A percentile compares a stretch with the other conserved stretches of the same genome.
phyloP scores from a whole-genome alignment of 352 stramenopile species.

The Aphanomyces astaci region DNA sequence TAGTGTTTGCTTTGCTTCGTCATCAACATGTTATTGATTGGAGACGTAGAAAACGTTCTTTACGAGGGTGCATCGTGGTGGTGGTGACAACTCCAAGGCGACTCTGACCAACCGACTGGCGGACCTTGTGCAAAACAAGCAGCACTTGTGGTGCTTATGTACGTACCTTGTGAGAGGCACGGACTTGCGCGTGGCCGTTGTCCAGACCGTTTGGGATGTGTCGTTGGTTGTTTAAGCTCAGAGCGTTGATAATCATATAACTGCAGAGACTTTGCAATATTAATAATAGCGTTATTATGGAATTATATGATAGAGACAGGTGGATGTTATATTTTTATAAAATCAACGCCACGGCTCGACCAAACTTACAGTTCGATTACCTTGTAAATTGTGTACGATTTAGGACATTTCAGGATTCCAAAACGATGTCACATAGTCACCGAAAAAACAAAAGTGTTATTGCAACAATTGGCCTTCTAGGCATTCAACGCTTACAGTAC shows the following conservation, averaged over 20 bases:
- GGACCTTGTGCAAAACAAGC: background rate
- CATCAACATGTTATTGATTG: background rate
- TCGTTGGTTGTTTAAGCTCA: background rate
- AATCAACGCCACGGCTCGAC: no score
- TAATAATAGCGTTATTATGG: no score
- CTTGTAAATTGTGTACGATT: no score
- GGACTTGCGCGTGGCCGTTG: background rate
- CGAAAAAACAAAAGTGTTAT: no score
- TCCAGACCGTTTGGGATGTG: background rate
- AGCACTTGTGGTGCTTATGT: background rate
- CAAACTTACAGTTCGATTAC: no score
- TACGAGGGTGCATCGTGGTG: background rate
- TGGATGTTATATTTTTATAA: no score
- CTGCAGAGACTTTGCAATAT: no score
- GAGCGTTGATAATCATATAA: background rate
- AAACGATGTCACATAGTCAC: no score
- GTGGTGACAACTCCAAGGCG: background rate
- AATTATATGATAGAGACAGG: no score
- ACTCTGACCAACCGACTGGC: background rate
- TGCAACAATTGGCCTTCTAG: no score
- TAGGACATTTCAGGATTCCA: no score
- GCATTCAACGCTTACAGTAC: no score
- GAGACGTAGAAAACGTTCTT: background rate
- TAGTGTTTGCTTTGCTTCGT: background rate
- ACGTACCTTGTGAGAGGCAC: background rate